Percentiles rank a stretch among this genome's conserved stretches.
These are phyloP conservation scores for Sphaerulina vaccinii DNA, from an alignment of 2,329 filamentous ascomycete species.

Conservation along the genomic window DNA sequence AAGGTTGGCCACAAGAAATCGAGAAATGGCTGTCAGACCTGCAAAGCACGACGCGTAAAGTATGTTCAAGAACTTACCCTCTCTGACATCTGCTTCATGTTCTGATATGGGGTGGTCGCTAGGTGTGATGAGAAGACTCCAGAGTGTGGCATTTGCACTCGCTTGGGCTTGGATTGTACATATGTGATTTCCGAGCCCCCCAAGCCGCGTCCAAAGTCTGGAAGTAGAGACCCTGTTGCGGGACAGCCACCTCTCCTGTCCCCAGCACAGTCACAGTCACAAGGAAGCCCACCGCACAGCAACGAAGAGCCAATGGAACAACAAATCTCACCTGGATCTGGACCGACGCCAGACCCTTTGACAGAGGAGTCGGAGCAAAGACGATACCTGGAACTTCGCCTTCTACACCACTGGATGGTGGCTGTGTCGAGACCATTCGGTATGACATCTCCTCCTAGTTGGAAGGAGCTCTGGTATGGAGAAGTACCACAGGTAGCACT, in stretches of 20 bases:
- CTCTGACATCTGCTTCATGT: not conserved
- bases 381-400: conserved; percentile 26
- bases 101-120: not conserved
- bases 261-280: conserved; percentile 18
- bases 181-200: conserved; percentile 37
- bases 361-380: conserved; percentile 25
- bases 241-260: conserved; percentile 13
- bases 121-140: conserved; percentile 55
- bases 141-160: conserved; percentile 49
- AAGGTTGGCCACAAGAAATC: conserved; percentile 52
- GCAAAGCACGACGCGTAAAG: conserved; percentile 56
- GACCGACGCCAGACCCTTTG: conserved; percentile 12
- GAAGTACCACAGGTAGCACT: conserved; percentile 29
- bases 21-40: conserved; percentile 56
- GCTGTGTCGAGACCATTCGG: conserved; percentile 27
- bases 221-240: conserved; percentile 14
- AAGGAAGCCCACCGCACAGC: conserved; percentile 19
- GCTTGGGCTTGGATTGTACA: conserved; percentile 51
- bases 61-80: not conserved
- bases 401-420: conserved; percentile 30
- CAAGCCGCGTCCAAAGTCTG: conserved; percentile 20
- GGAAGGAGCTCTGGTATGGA: conserved; percentile 30
- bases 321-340: not conserved
- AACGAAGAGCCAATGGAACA: conserved; percentile 13
- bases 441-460: conserved; percentile 27